These are phyloP conservation scores for Hypsizygus ulmarius DNA, from an alignment of 1,284 basidiomycete genomes.

Conservation along the genomic window DNA sequence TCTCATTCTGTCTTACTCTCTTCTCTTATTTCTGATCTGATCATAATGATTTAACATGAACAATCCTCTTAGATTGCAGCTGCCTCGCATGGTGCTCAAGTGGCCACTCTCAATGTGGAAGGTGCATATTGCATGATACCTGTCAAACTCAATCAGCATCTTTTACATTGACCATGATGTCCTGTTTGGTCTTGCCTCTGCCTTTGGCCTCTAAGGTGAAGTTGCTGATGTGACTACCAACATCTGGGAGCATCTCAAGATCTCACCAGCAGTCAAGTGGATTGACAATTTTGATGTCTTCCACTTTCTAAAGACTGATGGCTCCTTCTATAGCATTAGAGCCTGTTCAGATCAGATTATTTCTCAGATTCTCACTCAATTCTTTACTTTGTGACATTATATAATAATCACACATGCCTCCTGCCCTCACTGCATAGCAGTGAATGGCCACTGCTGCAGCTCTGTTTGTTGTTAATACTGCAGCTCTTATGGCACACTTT, in stretches of 20 bases:
- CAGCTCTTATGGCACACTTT: constrained; percentile 2
- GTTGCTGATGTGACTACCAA: background rate
- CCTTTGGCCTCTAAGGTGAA: background rate
- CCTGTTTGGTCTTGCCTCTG: constrained; percentile 1
- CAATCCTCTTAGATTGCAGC: background rate
- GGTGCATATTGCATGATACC: constrained; percentile 1
- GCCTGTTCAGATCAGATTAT: too few relatives aligned
- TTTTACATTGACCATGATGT: background rate
- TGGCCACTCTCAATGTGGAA: background rate
- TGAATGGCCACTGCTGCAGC: too few relatives aligned
- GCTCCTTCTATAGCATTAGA: too few relatives aligned
- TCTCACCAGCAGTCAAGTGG: constrained; percentile 1
- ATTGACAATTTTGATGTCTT: constrained; percentile 3
- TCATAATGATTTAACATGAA: too few relatives aligned
- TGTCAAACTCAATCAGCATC: background rate
- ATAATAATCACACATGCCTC: too few relatives aligned
- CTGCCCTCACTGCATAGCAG: too few relatives aligned
- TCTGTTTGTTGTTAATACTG: too few relatives aligned
- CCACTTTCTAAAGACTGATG: background rate
- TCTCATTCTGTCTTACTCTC: too few relatives aligned
- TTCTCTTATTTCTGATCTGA: too few relatives aligned
- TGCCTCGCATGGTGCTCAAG: constrained; percentile 4
- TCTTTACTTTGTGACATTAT: too few relatives aligned
- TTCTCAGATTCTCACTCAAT: too few relatives aligned
- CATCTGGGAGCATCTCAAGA: background rate